Evolutionary conservation across 2,329 filamentous ascomycete species (phyloP), one percentile per base, ranked within the genome.

Genomic region (Escovopsis sp.): DNA sequence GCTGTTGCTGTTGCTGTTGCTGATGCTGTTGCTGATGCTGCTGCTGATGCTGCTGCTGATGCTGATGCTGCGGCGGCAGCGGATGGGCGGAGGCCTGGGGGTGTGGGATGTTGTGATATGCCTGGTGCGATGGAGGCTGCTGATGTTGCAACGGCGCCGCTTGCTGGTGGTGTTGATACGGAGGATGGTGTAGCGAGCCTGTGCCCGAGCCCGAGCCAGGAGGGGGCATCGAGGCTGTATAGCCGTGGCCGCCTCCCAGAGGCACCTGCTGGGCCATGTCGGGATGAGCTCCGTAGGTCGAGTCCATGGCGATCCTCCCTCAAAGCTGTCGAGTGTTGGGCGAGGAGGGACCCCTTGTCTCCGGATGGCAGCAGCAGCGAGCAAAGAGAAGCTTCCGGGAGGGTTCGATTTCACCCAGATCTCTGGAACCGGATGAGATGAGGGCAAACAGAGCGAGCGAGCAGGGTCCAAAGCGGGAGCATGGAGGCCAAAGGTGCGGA

Each of bases 211-310:
- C 42, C 9, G 47, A 45, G 48, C 47, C 41, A 8, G 47, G 33
- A 30, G 52, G 43, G 39, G 51, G 47, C 33, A 49, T 39, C 29
- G 39, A 45, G 41, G 51, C 45, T 35, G 48, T 41, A 43, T 57
- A 58, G 34, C 51, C 50, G 37, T 50, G 44, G 35, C 47, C 47
- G 35, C 47, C 47, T 16, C 51, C 42, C 40, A 55, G 42, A 38
- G 57, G 52, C 44, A 55, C 49, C 40, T 53, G 55, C 49, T 59
- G 58, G 35, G 56, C 50, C 52, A 56, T 53, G 41, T 58, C 52
- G 40, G 56, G 44, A 32, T 47, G 52, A 37, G 51, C 20, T 20
- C 20, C 52, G 43, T 59, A 59, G 46, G 50, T 44, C 29, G 53
- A 53, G 44, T 57, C 58, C 57, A 60, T 60, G 45, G 39, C 39